These are phyloP conservation scores for Grigorovia jiainica DNA, from an alignment of 805 yeast species.

Conservation along the genomic window DNA sequence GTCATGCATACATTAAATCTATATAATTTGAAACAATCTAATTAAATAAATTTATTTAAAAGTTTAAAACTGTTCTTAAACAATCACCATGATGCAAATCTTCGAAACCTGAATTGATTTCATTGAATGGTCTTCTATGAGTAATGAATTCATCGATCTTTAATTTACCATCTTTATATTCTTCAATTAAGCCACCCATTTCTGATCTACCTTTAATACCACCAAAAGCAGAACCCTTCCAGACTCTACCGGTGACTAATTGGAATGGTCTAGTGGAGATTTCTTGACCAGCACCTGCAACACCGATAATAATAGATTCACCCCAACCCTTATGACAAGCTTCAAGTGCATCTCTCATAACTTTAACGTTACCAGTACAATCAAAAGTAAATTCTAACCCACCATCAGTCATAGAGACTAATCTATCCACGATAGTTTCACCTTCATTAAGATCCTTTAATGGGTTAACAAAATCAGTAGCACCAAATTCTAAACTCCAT, in stretches of 20 bases:
- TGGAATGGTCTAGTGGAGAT: constrained; percentile 97
- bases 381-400: constrained; percentile 95
- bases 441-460: constrained; percentile 56
- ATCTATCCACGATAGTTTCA: constrained; percentile 66
- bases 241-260: constrained; percentile 95
- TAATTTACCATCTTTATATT: constrained; percentile 68
- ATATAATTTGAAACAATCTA: neutral
- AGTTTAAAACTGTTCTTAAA: constrained; percentile 78
- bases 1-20: neutral
- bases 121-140: constrained; percentile 67
- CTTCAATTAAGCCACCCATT: constrained; percentile 82
- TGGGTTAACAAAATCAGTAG: constrained; percentile 91
- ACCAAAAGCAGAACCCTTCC: constrained; percentile 99
- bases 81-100: constrained; percentile 93
- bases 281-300: constrained; percentile 97
- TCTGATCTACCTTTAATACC: constrained; percentile 97
- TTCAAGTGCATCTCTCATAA: constrained; percentile 94
- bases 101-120: constrained; percentile 83
- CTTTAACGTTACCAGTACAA: constrained; percentile 93
- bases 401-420: constrained; percentile 89
- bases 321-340: constrained; percentile 99
- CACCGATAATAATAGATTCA: constrained; percentile 88
- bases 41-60: neutral
- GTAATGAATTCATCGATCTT: constrained; percentile 95
- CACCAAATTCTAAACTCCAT: constrained; percentile 87